phyloP scores from a whole-genome alignment of 208 protist species.

The Acanthamoeba castellanii region DNA sequence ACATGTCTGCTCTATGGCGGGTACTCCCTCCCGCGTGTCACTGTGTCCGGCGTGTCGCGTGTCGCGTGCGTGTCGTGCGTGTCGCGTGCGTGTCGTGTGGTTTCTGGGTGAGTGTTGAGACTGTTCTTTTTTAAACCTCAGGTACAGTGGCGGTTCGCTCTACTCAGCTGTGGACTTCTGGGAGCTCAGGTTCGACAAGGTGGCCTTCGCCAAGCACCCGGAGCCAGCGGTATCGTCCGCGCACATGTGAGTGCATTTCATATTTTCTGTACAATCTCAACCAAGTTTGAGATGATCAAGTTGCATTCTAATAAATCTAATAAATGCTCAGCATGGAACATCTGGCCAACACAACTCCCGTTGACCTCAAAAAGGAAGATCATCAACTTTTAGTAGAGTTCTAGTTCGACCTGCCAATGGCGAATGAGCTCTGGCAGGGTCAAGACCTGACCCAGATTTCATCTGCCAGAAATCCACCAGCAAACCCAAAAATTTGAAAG shows the following conservation, averaged over 20 bases:
- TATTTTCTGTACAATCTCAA: not conserved
- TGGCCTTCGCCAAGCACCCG: not conserved
- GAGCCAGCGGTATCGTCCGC: not conserved
- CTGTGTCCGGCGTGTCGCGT: not conserved
- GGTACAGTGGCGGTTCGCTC: constrained; percentile 46
- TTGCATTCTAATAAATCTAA: no score
- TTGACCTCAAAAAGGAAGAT: not conserved
- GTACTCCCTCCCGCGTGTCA: not conserved
- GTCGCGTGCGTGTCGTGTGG: no score
- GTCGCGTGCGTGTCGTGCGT: no score
- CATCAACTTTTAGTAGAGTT: not conserved
- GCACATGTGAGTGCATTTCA: no score
- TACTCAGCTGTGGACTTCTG: not conserved
- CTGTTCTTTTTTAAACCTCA: not conserved
- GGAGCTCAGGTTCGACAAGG: constrained; percentile 41
- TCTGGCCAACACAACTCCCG: no score
- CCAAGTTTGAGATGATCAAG: not conserved
- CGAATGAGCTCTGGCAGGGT: not conserved
- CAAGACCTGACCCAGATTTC: not conserved
- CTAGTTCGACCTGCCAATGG: not conserved
- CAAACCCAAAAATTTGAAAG: not conserved
- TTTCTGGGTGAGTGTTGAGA: not conserved
- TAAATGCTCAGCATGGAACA: not conserved
- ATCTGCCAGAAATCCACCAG: not conserved
- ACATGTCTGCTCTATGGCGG: not conserved